phyloP scores from a whole-genome alignment of 208 protist genomes.

The Trypanosoma cruzi region DNA sequence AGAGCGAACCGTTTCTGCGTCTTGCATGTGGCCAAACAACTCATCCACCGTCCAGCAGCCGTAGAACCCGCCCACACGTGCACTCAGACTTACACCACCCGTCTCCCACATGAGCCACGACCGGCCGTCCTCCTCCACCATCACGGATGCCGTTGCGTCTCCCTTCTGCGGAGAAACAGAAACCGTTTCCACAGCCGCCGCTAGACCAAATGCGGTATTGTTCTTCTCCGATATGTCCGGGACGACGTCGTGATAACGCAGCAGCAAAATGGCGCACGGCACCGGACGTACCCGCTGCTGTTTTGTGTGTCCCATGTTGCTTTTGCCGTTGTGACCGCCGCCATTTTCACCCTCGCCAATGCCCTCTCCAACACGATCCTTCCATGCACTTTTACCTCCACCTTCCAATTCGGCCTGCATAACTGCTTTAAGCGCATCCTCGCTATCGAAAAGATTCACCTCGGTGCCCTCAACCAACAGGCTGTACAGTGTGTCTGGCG shows the following conservation, averaged over 20 bases:
- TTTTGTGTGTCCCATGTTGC: neutral
- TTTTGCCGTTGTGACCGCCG: neutral
- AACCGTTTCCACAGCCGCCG: slow-evolving; percentile 2
- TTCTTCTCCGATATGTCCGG: neutral
- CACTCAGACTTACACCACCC: slow-evolving; percentile 4
- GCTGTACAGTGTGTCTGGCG: slow-evolving; percentile 37
- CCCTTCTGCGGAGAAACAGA: slow-evolving; percentile 1
- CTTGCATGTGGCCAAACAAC: slow-evolving; percentile 26
- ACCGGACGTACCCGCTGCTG: slow-evolving; percentile 31
- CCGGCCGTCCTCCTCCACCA: slow-evolving; percentile 15
- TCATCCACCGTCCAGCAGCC: slow-evolving; percentile 56
- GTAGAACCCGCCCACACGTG: slow-evolving; percentile 48
- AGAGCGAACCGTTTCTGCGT: neutral
- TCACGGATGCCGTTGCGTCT: neutral
- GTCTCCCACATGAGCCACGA: slow-evolving; percentile 22
- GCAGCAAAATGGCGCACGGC: slow-evolving; percentile 45
- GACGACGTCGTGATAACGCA: slow-evolving; percentile 34
- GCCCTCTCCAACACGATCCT: neutral
- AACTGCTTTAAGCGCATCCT: slow-evolving; percentile 17
- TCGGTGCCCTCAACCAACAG: slow-evolving; percentile 42
- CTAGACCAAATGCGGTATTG: slow-evolving; percentile 6
- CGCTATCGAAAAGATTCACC: slow-evolving; percentile 31
- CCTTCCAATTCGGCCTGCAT: slow-evolving; percentile 17
- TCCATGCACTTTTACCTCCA: neutral
- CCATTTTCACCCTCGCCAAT: neutral